These are phyloP conservation scores for Saposhnikovia divaricata DNA, from an alignment of 129 eudicot genomes.

Conservation along the genomic window DNA sequence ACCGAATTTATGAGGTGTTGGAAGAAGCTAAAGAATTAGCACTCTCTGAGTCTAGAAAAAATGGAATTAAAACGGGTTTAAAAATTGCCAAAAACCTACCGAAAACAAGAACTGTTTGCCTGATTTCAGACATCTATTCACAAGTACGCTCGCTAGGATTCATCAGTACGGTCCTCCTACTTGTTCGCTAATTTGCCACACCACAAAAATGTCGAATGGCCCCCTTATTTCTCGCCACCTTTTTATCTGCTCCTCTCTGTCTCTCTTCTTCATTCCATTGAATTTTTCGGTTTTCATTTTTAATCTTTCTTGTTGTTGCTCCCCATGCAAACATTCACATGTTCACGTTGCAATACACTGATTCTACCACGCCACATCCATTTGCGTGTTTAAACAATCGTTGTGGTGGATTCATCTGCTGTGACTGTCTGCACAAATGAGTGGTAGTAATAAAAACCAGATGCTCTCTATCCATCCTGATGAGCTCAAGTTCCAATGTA, in stretches of 20 bases:
- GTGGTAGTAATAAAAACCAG: not conserved
- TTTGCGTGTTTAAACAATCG: not conserved
- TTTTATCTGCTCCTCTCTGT: constrained; percentile 2
- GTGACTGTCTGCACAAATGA: constrained; percentile 15
- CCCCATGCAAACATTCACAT: not conserved
- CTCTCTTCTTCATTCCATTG: not conserved
- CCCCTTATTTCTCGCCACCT: not conserved
- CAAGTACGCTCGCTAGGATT: too few species aligned
- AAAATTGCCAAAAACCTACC: too few species aligned
- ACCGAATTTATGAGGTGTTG: too few species aligned
- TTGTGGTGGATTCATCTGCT: not conserved
- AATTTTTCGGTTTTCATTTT: not conserved
- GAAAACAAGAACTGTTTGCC: too few species aligned
- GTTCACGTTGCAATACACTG: not conserved
- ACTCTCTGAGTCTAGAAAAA: too few species aligned
- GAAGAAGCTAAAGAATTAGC: too few species aligned
- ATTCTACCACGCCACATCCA: not conserved
- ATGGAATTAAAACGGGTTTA: too few species aligned
- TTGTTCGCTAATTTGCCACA: not conserved
- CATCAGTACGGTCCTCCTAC: not conserved
- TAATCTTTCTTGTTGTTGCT: not conserved
- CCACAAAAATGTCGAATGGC: not conserved
- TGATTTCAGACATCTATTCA: too few species aligned
- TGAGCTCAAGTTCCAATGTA: constrained; percentile 8
- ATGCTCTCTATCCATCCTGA: not conserved